Evolutionary conservation across 805 yeast species (phyloP), one percentile per base, ranked within the genome.

Genomic region (Ogataea pini): DNA sequence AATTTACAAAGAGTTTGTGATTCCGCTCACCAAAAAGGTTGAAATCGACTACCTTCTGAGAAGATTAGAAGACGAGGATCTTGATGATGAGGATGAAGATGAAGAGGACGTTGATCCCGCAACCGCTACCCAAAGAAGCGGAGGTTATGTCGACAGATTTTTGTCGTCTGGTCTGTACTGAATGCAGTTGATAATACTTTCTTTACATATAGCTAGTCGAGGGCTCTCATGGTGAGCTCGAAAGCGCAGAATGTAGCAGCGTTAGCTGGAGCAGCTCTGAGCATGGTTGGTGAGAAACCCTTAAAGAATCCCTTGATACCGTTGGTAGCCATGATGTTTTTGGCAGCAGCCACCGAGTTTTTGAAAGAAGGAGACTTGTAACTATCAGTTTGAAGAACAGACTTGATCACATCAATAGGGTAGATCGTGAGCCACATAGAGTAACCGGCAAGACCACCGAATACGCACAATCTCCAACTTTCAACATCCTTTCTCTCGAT

Each of bases 251-350:
- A 94, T 0, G 99, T 95, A 25, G 95, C 96, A 36, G 96, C 99
- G 65, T 94, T 95, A 3, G 95, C 99, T 0, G 99, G 99, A 3
- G 96, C 96, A 42, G 99, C 98, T 71, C 99, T 85, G 55, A 94
- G 72, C 54, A 94, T 80, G 0, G 98, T 91, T 32, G 99, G 97
- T 16, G 82, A 69, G 64, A 95, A 91, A 1, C 99, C 99, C 69
- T 85, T 85, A 70, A 88, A 87, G 62, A 94, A 86, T 0, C 96
- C 96, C 53, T 74, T 74, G 20, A 82, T 49, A 22, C 98, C 97
- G 44, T 75, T 73, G n/a, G 75, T 72, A 42, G 64, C 67, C 61
- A 65, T 76, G 18, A 89, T 75, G 48, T 76, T 73, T 48, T 65
- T 74, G 14, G 79, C 70, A 22, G 89, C 95, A 49, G 78, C 78